These are phyloP conservation scores for Eimeria acervulina DNA, from an alignment of 169 alveolate species.

Conservation along the genomic window DNA sequence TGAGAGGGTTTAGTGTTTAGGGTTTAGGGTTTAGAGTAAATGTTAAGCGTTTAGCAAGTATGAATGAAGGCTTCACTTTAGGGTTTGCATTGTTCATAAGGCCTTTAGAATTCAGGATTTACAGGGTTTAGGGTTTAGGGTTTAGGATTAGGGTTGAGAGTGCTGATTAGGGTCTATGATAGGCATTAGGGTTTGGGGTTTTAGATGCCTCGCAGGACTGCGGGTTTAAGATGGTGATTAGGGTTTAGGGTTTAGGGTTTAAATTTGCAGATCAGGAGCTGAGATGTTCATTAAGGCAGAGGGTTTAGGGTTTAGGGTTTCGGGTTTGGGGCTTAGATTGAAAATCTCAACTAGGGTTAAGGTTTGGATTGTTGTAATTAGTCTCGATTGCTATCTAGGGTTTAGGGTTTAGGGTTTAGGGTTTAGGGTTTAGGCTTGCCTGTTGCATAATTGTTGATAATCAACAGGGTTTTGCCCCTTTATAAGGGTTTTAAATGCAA, in stretches of 20 bases:
- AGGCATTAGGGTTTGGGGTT: no score
- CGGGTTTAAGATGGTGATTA: background rate
- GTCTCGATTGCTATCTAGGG: background rate
- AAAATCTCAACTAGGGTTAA: constrained; percentile 39
- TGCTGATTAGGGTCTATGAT: no score
- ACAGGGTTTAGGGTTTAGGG: background rate
- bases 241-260: constrained; percentile 34
- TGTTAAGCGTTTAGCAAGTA: no score
- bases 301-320: background rate
- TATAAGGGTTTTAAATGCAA: background rate
- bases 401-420: background rate
- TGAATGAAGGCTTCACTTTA: no score
- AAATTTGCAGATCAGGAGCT: no score
- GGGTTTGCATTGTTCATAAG: no score
- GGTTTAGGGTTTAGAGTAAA: no score
- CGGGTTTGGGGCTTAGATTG: background rate
- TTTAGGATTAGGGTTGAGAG: background rate
- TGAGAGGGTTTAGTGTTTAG: background rate
- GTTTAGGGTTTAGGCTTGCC: constrained; percentile 44
- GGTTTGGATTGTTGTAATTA: no score
- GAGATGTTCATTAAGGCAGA: no score
- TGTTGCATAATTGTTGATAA: background rate
- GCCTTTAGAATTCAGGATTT: no score
- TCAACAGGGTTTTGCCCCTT: background rate
- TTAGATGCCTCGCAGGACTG: no score